These are phyloP conservation scores for Hanseniaspora thailandica DNA, from an alignment of 805 yeast genomes.

Conservation along the genomic window DNA sequence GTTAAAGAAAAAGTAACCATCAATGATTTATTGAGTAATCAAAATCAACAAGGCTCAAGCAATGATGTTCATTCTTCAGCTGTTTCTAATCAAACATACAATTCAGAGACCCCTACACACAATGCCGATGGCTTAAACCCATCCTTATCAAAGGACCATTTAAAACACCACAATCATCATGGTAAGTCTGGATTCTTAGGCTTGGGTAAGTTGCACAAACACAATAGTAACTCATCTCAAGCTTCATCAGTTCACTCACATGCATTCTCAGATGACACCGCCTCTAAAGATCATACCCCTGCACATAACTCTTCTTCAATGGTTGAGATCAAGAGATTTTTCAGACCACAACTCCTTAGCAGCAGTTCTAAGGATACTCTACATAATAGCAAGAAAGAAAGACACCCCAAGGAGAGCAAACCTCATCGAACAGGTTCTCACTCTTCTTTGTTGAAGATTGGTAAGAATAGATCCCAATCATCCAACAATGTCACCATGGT, in stretches of 20 bases:
- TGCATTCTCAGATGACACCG: constrained; percentile 12
- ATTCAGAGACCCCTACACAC: background rate
- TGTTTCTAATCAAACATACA: background rate
- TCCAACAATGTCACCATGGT: background rate
- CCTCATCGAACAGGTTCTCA: constrained; percentile 6
- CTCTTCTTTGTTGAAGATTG: constrained; percentile 12
- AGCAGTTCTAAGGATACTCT: constrained; percentile 22
- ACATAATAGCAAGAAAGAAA: background rate
- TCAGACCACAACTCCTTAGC: constrained; percentile 36
- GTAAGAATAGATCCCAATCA: constrained; percentile 10
- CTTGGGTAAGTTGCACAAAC: constrained; percentile 11
- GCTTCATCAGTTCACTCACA: constrained; percentile 15
- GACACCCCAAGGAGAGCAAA: background rate
- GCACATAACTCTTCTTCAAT: constrained; percentile 34
- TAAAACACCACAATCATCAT: background rate
- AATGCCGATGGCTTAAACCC: background rate
- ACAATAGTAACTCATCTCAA: constrained; percentile 9
- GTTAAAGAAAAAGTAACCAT: constrained; percentile 11
- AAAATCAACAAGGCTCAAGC: background rate
- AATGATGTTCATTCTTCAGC: background rate
- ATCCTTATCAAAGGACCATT: background rate
- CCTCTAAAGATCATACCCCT: constrained; percentile 1
- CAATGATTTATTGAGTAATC: constrained; percentile 9
- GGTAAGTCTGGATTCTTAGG: constrained; percentile 14
- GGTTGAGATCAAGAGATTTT: constrained; percentile 62